Percentiles rank a stretch among this genome's conserved stretches.
Evolutionary conservation across 164 flowering plant genomes (phyloP).

Genomic region (Malania oleifera): DNA sequence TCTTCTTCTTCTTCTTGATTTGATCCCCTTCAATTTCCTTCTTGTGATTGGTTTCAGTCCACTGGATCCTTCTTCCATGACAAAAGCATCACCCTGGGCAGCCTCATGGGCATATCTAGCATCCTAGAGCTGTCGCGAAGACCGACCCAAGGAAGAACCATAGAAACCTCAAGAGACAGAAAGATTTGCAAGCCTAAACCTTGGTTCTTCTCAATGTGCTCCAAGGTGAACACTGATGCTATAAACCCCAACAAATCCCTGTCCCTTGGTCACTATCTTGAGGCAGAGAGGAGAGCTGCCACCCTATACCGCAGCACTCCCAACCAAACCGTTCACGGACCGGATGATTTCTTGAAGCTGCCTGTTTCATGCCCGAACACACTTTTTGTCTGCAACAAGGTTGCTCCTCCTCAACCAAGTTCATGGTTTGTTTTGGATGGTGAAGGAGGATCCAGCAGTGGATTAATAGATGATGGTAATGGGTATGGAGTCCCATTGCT

Average conservation of each 20-base stretch:
- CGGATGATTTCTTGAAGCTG: constrained; percentile 16
- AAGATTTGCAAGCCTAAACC: constrained; percentile 19
- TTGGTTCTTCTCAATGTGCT: constrained; percentile 30
- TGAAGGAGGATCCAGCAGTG: not conserved
- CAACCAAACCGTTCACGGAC: constrained; percentile 7
- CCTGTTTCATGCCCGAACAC: constrained; percentile 7
- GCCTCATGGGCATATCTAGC: constrained; percentile 29
- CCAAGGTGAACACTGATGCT: constrained; percentile 33
- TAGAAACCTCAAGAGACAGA: constrained; percentile 12
- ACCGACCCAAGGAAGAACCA: constrained; percentile 16
- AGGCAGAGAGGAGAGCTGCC: constrained; percentile 26
- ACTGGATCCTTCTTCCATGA: constrained; percentile 36
- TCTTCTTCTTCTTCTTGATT: too few relatives aligned
- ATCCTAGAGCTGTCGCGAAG: constrained; percentile 25
- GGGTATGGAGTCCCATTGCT: constrained; percentile 19
- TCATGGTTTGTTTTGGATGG: constrained; percentile 2
- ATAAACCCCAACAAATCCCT: constrained; percentile 14
- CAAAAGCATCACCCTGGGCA: constrained; percentile 34
- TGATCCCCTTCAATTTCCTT: not conserved
- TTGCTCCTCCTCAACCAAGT: constrained; percentile 9
- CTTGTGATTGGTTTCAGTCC: constrained; percentile 21
- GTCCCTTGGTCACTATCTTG: constrained; percentile 29
- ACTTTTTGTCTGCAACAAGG: constrained; percentile 12
- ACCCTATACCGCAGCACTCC: constrained; percentile 14
- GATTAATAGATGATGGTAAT: constrained; percentile 9